Evolutionary conservation across 1,139 yeast genomes (phyloP), one percentile per base, ranked within the genome.

Genomic region (Taphrina deformans): DNA sequence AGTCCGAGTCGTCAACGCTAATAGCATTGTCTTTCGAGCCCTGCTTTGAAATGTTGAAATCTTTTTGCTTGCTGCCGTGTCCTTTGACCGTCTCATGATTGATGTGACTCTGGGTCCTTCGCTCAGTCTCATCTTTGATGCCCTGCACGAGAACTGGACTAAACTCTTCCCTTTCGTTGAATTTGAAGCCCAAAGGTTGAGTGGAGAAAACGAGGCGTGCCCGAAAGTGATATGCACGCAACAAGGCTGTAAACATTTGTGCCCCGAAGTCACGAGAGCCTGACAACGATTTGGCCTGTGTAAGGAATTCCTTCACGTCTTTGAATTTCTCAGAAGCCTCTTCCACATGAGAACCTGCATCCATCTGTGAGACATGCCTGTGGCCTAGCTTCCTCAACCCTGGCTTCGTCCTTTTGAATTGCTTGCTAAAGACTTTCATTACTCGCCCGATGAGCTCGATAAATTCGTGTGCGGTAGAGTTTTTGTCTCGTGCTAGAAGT

Each of bases 171-270:
- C 65, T 35, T 40, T 55, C 65, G 18, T 77, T 71, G 68, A 83
- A 77, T 0, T 93, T 85, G 71, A 85, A 88, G 73, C 93, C 97
- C 0, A 97, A 92, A 0, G 97, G 95, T 72, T 95, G 99, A 21
- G 92, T 72, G 0, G 97, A 91, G 71, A 86, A 86, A 0, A 91
- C 85, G 29, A 93, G 76, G 51, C 99, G 78, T 0, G 93, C 86
- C 56, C 85, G 82, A 33, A 93, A 77, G 0, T 88, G 90, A 16
- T 88, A 76, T 0, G 93, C 80, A 67, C 99, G 77, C 55, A 91
- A 75, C 1, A 92, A 72, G 0, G 89, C 84, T 12, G 91, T 90
- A 76, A 89, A 91, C 0, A 96, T 97, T 72, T 90, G 97, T 0
- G 95, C 91, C 0, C 88, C 88, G 5, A 89, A 68, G 72, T 93